Evolutionary conservation across 306 rosid genomes (phyloP).

Genomic region (Astragalus glycyphyllos): DNA sequence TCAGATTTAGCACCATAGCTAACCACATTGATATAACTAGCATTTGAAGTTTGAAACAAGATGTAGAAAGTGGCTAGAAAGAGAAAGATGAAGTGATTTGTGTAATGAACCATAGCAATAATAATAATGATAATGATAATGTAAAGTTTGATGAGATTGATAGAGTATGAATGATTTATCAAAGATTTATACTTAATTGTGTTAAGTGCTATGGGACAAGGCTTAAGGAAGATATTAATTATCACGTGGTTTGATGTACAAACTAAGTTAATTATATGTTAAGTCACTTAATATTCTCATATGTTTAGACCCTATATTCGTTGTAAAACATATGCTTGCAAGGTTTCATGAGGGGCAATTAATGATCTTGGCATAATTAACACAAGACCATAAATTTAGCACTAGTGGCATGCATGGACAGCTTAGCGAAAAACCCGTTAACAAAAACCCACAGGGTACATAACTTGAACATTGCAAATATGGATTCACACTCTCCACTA

Average conservation of each 20-base stretch:
- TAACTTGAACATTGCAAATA: no score
- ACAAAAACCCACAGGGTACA: no score
- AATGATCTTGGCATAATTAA: no score
- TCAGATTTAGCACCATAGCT: conserved; percentile 45
- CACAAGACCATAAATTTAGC: no score
- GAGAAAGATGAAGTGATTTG: conserved; percentile 13
- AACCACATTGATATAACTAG: conserved; percentile 39
- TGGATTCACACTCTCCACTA: no score
- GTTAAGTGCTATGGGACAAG: background rate
- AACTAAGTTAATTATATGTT: conserved; percentile 28
- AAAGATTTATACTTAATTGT: background rate
- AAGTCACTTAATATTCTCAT: conserved; percentile 43
- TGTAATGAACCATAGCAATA: conserved; percentile 26
- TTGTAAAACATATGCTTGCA: conserved; percentile 29
- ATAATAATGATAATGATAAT: background rate
- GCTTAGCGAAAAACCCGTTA: no score
- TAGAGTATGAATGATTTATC: background rate
- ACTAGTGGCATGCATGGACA: no score
- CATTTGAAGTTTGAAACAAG: conserved; percentile 12
- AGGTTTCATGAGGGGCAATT: background rate
- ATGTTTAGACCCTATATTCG: conserved; percentile 5
- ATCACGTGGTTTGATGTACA: conserved; percentile 45
- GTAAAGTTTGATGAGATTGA: background rate
- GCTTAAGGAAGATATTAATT: conserved; percentile 17
- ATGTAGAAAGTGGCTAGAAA: conserved; percentile 1